Percentiles rank a stretch among this genome's conserved stretches.
Evolutionary conservation across 306 rosid genomes (phyloP).

Genomic region (Echinosophora koreensis): DNA sequence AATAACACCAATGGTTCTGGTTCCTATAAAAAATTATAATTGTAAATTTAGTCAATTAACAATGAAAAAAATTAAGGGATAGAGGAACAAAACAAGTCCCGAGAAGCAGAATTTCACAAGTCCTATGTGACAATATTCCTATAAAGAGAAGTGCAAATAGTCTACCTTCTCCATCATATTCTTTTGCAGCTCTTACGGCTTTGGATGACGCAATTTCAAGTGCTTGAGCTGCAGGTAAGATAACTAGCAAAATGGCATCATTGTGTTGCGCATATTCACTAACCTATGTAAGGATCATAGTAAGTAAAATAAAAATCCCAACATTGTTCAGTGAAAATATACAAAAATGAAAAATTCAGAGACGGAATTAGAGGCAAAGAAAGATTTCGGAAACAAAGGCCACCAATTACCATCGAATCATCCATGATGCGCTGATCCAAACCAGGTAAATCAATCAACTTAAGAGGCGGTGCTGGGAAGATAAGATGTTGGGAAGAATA

Average conservation of each 20-base stretch:
- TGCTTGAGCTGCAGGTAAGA: slow-evolving; percentile 94
- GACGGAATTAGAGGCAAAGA: slow-evolving; percentile 1
- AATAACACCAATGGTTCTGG: slow-evolving; percentile 88
- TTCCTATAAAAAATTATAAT: slow-evolving; percentile 63
- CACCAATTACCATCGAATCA: slow-evolving; percentile 80
- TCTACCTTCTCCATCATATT: slow-evolving; percentile 87
- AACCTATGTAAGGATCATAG: slow-evolving; percentile 65
- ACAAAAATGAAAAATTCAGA: slow-evolving; percentile 4
- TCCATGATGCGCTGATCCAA: slow-evolving; percentile 91
- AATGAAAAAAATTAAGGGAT: background rate
- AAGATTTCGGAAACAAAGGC: slow-evolving; percentile 30
- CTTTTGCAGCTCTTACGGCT: slow-evolving; percentile 85
- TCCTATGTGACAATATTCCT: slow-evolving; percentile 7
- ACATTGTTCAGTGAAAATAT: slow-evolving; percentile 24
- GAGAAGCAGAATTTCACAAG: background rate
- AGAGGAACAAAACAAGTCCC: slow-evolving; percentile 7
- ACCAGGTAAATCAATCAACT: slow-evolving; percentile 96
- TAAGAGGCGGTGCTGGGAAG: slow-evolving; percentile 88
- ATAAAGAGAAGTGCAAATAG: slow-evolving; percentile 33
- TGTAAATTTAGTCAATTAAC: slow-evolving; percentile 39
- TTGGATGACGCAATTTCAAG: slow-evolving; percentile 89
- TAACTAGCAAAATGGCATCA: slow-evolving; percentile 88
- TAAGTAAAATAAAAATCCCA: slow-evolving; percentile 44
- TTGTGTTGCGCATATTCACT: slow-evolving; percentile 93
- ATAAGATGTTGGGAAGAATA: slow-evolving; percentile 42